A percentile compares a stretch with the other conserved stretches of the same genome.
These are phyloP conservation scores for Neurospora sp. DNA, from an alignment of 495 filamentous ascomycete genomes.

Conservation along the genomic window DNA sequence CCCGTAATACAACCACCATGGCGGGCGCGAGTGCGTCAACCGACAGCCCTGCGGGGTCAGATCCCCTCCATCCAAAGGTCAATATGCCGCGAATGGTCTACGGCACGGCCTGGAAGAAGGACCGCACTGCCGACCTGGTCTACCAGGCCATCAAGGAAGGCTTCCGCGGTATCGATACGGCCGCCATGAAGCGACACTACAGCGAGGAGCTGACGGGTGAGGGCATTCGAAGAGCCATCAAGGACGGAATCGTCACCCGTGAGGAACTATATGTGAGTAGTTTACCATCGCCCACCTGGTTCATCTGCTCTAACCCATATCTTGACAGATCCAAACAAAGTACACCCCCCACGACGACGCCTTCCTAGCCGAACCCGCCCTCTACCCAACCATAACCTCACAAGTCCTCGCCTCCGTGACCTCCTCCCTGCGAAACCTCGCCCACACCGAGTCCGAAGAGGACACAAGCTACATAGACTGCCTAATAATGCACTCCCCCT, in stretches of 20 bases:
- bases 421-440: slow-evolving; percentile 60
- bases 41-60: neutral
- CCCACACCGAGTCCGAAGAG: slow-evolving; percentile 19
- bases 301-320: neutral
- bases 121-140: slow-evolving; percentile 55
- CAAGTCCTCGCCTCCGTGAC: slow-evolving; percentile 58
- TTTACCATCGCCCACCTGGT: neutral
- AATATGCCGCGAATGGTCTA: slow-evolving; percentile 57
- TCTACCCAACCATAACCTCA: slow-evolving; percentile 38
- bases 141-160: slow-evolving; percentile 58
- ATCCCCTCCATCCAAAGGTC: slow-evolving; percentile 3
- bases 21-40: neutral
- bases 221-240: slow-evolving; percentile 49
- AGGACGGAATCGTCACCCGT: slow-evolving; percentile 46
- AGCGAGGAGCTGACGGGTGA: slow-evolving; percentile 61
- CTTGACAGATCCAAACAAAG: slow-evolving; percentile 66
- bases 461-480: slow-evolving; percentile 54
- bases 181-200: slow-evolving; percentile 72
- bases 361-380: slow-evolving; percentile 49
- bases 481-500: slow-evolving; percentile 62
- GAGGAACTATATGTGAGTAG: slow-evolving; percentile 43
- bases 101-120: slow-evolving; percentile 85
- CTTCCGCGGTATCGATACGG: slow-evolving; percentile 69
- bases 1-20: slow-evolving; percentile 1
- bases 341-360: slow-evolving; percentile 57